Conservation (phyloP, 176 grass and related monocot species). For the Thalia dealbata region DNA sequence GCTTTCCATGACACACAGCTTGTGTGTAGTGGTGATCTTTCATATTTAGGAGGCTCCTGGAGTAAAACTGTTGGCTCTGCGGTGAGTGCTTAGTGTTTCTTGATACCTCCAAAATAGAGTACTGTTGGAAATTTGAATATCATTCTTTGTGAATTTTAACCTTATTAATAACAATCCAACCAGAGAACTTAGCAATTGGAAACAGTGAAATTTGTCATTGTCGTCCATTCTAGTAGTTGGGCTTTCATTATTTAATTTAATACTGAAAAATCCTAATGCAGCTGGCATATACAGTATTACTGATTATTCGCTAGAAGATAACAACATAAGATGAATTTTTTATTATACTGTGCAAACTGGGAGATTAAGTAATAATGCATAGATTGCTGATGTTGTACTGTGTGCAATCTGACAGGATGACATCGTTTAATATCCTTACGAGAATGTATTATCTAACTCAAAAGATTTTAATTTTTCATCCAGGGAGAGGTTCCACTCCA, state of each 20-base stretch:
- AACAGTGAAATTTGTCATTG: not conserved
- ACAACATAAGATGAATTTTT: not conserved
- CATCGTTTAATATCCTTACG: not conserved
- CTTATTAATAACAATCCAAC: not conserved
- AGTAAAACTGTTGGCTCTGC: slow-evolving; percentile 75
- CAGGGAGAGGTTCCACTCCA: slow-evolving; percentile 99
- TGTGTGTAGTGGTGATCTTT: slow-evolving; percentile 71
- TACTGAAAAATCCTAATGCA: not conserved
- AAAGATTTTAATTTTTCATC: slow-evolving; percentile 11
- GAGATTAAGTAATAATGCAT: not conserved
- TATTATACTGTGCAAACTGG: too few relatives aligned
- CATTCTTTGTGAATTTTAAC: not conserved
- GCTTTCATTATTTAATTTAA: not conserved
- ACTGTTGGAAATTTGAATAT: not conserved
- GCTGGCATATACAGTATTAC: not conserved
- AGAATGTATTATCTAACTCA: slow-evolving; percentile 19
- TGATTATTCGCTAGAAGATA: not conserved
- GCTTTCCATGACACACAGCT: slow-evolving; percentile 96
- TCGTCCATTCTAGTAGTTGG: not conserved
- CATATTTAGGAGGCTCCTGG: slow-evolving; percentile 86
- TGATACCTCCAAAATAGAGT: not conserved
- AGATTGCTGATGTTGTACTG: not conserved
- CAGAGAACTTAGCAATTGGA: not conserved
- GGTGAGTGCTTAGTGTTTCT: slow-evolving; percentile 35
- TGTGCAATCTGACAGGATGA: not conserved